Base-by-base conservation (phyloP, 371 early-diverging fungal species). In the Amoeboaphelidium occidentale region DNA sequence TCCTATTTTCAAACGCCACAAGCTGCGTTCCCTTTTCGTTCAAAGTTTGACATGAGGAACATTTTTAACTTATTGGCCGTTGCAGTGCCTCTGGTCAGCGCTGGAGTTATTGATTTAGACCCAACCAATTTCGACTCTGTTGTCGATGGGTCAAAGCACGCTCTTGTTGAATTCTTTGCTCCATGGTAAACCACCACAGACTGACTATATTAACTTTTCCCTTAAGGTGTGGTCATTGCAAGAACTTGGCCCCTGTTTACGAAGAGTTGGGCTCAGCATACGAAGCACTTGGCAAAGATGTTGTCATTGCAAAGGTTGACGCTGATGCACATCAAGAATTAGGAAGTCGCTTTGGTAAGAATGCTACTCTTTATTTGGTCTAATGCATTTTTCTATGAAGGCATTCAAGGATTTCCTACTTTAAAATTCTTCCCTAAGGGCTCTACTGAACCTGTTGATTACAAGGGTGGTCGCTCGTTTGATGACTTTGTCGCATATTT, bases 361-460 rank as follows among this genome's bases (percentile, higher is more conserved):
- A 66, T 53, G 82, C 26, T 6, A 52, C 42, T 43, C 42, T 23
- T 23, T 27, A 46, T 17, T 17, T 17, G 27, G n/a, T 46, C 46
- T 17, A 17, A 17, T 43, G 27, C 17, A 17, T 17, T 46, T 17
- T 46, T 17, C 17, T 17, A 17, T 17, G 17, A 17, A 17, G n/a
- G 17, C n/a, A 23, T 48, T 48, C 23, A 57, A 43, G 66, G 89
- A 3, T 92, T 80, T 70, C 93, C 93, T 17, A 88, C 89, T 2
- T 58, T 92, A 51, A 92, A 89, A 62, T 85, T 84, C 81, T 88
- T 90, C 72, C 76, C 82, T 53, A 78, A 82, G 60, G 84, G 79
- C 43, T 28, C 44, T 2, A 66, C 67, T 42, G 57, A 51, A 21
- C 81, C 84, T 41, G 79, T 78, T 47, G 78, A 76, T 46, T 92